phyloP scores from a whole-genome alignment of 345 rosid genomes.

The Syzygium oleosum region DNA sequence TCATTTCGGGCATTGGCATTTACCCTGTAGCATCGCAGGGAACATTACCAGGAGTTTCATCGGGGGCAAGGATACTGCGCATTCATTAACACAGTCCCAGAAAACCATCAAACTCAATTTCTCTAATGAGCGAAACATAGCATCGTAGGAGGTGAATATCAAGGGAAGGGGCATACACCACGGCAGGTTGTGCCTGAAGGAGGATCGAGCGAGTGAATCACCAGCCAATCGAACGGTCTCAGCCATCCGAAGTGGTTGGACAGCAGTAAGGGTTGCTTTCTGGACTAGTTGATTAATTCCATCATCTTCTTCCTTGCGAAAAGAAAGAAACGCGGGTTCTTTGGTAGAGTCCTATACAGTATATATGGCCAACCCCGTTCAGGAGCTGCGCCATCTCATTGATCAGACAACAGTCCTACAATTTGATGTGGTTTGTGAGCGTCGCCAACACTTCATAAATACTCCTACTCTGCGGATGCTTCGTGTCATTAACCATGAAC shows the following conservation, averaged over 20 bases:
- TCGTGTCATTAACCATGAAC: slow-evolving; percentile 25
- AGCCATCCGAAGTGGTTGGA: neutral
- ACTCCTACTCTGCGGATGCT: slow-evolving; percentile 9
- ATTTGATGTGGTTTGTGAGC: slow-evolving; percentile 7
- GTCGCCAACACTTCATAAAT: slow-evolving; percentile 6
- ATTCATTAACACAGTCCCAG: too few species aligned
- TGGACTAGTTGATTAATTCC: neutral
- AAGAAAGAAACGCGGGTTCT: neutral
- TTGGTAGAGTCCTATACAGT: neutral
- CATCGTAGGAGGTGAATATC: neutral
- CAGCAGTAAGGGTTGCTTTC: neutral
- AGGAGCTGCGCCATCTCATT: neutral
- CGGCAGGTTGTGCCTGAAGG: neutral
- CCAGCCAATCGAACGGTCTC: neutral
- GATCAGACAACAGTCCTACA: neutral
- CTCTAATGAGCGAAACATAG: too few species aligned
- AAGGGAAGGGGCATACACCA: neutral
- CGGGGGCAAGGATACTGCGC: neutral
- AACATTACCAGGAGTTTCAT: neutral
- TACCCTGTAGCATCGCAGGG: neutral
- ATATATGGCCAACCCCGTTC: neutral
- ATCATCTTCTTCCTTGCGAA: neutral
- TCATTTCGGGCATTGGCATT: neutral
- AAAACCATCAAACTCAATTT: too few species aligned
- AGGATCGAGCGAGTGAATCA: neutral